These are phyloP conservation scores for Ceratocystis lukuohia DNA, from an alignment of 2,329 filamentous ascomycete genomes.

Conservation along the genomic window DNA sequence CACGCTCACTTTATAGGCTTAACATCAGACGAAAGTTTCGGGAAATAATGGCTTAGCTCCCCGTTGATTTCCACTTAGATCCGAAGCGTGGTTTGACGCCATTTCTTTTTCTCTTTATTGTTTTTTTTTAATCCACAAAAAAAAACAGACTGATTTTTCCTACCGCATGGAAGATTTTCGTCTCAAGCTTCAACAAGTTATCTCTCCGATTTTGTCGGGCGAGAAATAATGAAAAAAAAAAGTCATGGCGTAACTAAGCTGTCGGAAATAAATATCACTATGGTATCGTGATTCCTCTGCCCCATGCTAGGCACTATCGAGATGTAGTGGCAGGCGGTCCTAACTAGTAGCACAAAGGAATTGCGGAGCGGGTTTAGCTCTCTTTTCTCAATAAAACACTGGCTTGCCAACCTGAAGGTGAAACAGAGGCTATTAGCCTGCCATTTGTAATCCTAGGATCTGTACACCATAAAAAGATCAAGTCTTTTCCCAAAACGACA, in stretches of 20 bases:
- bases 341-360: neutral
- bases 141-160: no score
- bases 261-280: neutral
- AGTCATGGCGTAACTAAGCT: neutral
- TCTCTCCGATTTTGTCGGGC: neutral
- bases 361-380: neutral
- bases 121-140: no score
- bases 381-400: neutral
- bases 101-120: neutral
- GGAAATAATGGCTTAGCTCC: neutral
- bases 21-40: conserved; percentile 7
- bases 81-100: neutral
- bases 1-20: neutral
- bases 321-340: neutral
- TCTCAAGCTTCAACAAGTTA: neutral
- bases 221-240: neutral
- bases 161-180: neutral
- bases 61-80: conserved; percentile 3
- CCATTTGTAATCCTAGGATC: neutral
- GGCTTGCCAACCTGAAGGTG: conserved; percentile 7
- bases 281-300: neutral
- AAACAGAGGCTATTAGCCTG: conserved; percentile 1
- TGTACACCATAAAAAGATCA: neutral
- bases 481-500: neutral
- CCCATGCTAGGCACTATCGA: neutral